A percentile compares a stretch with the other conserved stretches of the same genome.
Evolutionary conservation across 2,329 filamentous ascomycete species (phyloP).

Genomic region (Didymella glomerata): DNA sequence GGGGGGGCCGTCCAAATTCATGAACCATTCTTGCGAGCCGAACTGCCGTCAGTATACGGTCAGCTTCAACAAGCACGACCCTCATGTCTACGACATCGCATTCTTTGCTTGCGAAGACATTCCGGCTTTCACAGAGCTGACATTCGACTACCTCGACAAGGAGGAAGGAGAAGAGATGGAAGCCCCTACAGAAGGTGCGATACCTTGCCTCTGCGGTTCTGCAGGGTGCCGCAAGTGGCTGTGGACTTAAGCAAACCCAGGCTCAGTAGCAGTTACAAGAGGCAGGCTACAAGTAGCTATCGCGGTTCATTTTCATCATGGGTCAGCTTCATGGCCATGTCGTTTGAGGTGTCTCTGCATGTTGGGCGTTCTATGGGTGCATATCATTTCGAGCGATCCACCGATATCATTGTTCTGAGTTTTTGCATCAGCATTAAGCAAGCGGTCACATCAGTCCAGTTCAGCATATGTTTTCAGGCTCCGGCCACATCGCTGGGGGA

Average conservation of each 20-base stretch:
- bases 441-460: neutral
- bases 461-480: neutral
- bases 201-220: constrained; percentile 66
- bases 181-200: constrained; percentile 56
- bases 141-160: constrained; percentile 80
- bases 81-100: constrained; percentile 77
- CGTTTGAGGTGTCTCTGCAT: neutral
- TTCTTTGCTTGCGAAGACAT: constrained; percentile 77
- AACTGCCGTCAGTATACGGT: constrained; percentile 82
- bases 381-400: neutral
- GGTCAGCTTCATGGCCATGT: neutral
- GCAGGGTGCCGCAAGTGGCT: constrained; percentile 73
- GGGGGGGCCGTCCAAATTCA: constrained; percentile 80
- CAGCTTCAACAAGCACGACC: constrained; percentile 78
- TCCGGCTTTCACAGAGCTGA: constrained; percentile 71
- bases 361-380: neutral
- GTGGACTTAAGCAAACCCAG: constrained; percentile 58
- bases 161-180: constrained; percentile 61
- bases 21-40: constrained; percentile 83
- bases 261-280: neutral
- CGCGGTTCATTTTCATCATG: neutral
- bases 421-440: neutral
- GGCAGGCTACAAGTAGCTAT: neutral
- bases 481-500: too few relatives aligned
- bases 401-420: neutral